phyloP scores from a whole-genome alignment of 495 filamentous ascomycete genomes.

The Xylaria nigripes region DNA sequence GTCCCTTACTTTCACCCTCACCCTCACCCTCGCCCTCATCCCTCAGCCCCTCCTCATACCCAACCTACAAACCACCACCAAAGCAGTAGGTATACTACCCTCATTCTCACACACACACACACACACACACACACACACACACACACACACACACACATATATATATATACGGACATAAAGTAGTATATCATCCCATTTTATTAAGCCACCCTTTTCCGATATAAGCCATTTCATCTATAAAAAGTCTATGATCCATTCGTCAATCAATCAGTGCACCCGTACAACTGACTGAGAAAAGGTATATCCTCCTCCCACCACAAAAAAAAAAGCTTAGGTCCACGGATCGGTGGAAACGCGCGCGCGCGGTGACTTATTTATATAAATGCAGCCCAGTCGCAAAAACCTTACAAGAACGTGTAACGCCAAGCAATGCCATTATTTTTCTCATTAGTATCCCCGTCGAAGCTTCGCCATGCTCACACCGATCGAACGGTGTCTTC shows the following conservation, averaged over 20 bases:
- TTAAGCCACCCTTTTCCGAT: neutral
- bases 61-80: no score
- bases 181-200: no score
- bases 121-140: no score
- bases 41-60: no score
- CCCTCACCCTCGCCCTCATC: no score
- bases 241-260: conserved; percentile 6
- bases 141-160: no score
- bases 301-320: conserved; percentile 3
- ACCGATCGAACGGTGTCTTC: neutral
- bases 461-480: neutral
- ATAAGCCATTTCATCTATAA: conserved; percentile 1
- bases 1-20: no score
- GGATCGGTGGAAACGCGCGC: no score
- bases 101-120: no score
- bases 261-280: conserved; percentile 4
- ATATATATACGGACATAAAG: no score
- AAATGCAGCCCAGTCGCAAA: conserved; percentile 8
- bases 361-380: conserved; percentile 1
- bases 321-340: conserved; percentile 1
- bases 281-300: conserved; percentile 6
- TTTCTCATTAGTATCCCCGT: conserved; percentile 5
- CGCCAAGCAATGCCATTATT: conserved; percentile 10
- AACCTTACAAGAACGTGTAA: conserved; percentile 5
- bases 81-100: no score